A percentile compares a stretch with the other conserved stretches of the same genome.
Evolutionary conservation across 2,329 filamentous ascomycete species (phyloP).

Genomic region (Phialocephala sp.): DNA sequence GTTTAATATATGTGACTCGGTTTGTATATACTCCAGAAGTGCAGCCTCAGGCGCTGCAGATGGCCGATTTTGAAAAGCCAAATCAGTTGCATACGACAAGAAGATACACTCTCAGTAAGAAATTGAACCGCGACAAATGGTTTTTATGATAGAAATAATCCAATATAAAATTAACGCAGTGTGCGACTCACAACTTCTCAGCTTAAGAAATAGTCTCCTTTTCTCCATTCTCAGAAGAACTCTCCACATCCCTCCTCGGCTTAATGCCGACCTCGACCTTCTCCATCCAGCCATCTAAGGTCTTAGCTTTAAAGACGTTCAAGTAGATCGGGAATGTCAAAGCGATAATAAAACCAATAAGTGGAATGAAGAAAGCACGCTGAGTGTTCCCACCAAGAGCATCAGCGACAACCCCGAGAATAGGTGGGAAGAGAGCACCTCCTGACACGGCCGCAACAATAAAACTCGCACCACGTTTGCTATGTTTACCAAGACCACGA

Average conservation of each 20-base stretch:
- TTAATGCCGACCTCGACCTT: conserved; percentile 38
- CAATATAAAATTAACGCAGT: neutral
- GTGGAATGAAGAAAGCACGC: conserved; percentile 36
- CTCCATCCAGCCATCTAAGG: conserved; percentile 38
- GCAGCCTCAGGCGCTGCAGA: neutral
- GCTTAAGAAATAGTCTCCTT: conserved; percentile 23
- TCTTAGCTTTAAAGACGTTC: conserved; percentile 34
- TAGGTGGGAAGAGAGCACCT: conserved; percentile 38
- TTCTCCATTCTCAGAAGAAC: conserved; percentile 12
- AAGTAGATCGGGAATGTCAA: conserved; percentile 37
- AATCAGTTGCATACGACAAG: too few species aligned
- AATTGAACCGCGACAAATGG: neutral
- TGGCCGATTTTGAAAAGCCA: too few species aligned
- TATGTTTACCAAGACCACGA: conserved; percentile 77
- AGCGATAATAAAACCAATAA: conserved; percentile 35
- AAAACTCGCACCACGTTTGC: conserved; percentile 79
- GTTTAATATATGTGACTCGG: neutral
- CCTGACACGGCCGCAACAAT: conserved; percentile 59
- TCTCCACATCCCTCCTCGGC: conserved; percentile 32
- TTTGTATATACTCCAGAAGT: neutral
- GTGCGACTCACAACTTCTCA: conserved; percentile 27
- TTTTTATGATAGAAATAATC: neutral
- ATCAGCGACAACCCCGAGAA: conserved; percentile 34
- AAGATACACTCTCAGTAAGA: neutral
- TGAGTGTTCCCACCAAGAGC: conserved; percentile 34